phyloP scores from a whole-genome alignment of 1,284 basidiomycete genomes.

The Erythrobasidium hasegawianum region DNA sequence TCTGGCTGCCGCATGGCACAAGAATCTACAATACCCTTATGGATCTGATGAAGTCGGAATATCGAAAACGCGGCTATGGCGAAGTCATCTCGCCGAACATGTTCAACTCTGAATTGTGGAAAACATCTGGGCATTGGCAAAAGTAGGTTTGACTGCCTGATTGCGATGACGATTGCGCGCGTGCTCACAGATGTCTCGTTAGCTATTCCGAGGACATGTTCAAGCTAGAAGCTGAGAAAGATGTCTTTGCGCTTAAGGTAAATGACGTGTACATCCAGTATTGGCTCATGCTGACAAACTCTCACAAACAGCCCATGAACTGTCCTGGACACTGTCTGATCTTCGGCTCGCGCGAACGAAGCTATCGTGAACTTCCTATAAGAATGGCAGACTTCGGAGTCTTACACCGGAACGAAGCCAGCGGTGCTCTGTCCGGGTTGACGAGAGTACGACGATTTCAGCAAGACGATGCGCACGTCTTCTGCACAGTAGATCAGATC shows the following conservation, averaged over 20 bases:
- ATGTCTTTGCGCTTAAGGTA: slow-evolving; percentile 52
- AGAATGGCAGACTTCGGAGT: slow-evolving; percentile 99
- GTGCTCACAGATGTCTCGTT: not conserved
- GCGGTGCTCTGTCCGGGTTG: slow-evolving; percentile 86
- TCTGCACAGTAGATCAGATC: slow-evolving; percentile 93
- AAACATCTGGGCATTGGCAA: slow-evolving; percentile 97
- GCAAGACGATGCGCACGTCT: slow-evolving; percentile 96
- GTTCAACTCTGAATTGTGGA: slow-evolving; percentile 95
- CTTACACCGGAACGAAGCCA: slow-evolving; percentile 94
- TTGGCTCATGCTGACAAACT: slow-evolving; percentile 44
- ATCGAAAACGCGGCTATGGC: slow-evolving; percentile 80
- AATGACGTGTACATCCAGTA: not conserved
- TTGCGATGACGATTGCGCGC: not conserved
- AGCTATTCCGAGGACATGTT: slow-evolving; percentile 85
- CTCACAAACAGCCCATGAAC: slow-evolving; percentile 96
- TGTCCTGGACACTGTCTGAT: slow-evolving; percentile 97
- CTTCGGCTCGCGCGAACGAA: slow-evolving; percentile 89
- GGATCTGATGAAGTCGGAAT: slow-evolving; percentile 78
- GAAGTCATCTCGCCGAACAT: slow-evolving; percentile 98
- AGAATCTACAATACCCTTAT: slow-evolving; percentile 93
- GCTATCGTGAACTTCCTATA: slow-evolving; percentile 92
- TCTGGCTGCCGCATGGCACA: slow-evolving; percentile 96
- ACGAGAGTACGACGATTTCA: slow-evolving; percentile 92
- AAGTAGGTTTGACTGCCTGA: slow-evolving; percentile 63
- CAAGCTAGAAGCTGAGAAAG: slow-evolving; percentile 85